A percentile compares a stretch with the other conserved stretches of the same genome.
Conservation (phyloP, 164 flowering plant species). For the Kalanchoe fedtschenkoi region DNA sequence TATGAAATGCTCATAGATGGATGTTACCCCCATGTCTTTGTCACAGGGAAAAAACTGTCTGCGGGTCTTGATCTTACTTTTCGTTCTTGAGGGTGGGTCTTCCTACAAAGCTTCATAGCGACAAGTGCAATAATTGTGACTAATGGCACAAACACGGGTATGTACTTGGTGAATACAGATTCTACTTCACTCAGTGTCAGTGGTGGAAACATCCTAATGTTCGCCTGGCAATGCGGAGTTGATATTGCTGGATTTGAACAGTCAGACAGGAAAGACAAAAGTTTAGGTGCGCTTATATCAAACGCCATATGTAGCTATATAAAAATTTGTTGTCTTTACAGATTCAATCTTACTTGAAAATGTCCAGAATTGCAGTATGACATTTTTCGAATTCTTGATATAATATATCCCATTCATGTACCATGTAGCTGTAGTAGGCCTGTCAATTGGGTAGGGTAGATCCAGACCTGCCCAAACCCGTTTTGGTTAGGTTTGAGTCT, state of each 20-base stretch:
- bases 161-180: slow-evolving; percentile 17
- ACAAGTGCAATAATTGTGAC: too few relatives aligned
- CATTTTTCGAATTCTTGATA: slow-evolving; percentile 39
- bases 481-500: too few relatives aligned
- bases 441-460: too few relatives aligned
- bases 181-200: slow-evolving; percentile 31
- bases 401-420: slow-evolving; percentile 26
- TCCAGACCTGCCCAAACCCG: too few relatives aligned
- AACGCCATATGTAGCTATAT: too few relatives aligned
- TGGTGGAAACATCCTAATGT: slow-evolving; percentile 55
- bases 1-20: background rate
- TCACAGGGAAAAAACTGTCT: background rate
- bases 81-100: slow-evolving; percentile 12
- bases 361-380: slow-evolving; percentile 49
- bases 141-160: too few relatives aligned
- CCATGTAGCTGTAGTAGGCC: slow-evolving; percentile 26
- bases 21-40: background rate
- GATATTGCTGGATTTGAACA: slow-evolving; percentile 27
- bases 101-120: slow-evolving; percentile 38
- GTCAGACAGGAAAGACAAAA: background rate
- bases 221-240: slow-evolving; percentile 65
- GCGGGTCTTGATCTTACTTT: background rate
- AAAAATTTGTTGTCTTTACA: too few relatives aligned
- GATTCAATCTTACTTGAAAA: slow-evolving; percentile 37
- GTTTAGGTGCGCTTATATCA: background rate